A percentile compares a stretch with the other conserved stretches of the same genome.
These are phyloP conservation scores for Candida michaelii DNA, from an alignment of 805 yeast genomes.

Conservation along the genomic window DNA sequence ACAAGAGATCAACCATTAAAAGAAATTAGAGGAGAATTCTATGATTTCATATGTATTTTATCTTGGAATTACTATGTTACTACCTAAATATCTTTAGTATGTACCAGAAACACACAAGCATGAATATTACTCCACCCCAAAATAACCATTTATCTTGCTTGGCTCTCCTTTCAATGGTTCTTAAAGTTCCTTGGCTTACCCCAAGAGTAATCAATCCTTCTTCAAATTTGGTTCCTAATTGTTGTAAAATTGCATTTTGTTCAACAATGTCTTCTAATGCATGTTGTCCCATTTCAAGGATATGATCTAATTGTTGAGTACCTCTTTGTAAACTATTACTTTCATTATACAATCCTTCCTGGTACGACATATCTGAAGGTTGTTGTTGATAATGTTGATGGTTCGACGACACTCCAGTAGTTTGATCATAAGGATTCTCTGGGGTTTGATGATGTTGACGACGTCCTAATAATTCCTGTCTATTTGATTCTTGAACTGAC, in stretches of 20 bases:
- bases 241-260: constrained; percentile 71
- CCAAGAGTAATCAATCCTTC: constrained; percentile 78
- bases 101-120: constrained; percentile 65
- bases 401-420: constrained; percentile 10
- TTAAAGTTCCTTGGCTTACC: constrained; percentile 80
- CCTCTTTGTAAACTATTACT: constrained; percentile 63
- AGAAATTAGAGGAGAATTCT: not conserved
- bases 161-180: constrained; percentile 76
- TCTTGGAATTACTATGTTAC: no score
- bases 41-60: constrained; percentile 1
- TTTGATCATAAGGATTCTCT: constrained; percentile 51
- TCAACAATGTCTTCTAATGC: constrained; percentile 84
- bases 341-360: constrained; percentile 72
- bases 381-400: constrained; percentile 24
- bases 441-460: constrained; percentile 31
- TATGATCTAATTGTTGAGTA: constrained; percentile 81
- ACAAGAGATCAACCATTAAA: not conserved
- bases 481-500: constrained; percentile 43
- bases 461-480: constrained; percentile 57
- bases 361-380: constrained; percentile 36
- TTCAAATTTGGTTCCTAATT: constrained; percentile 62
- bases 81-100: constrained; percentile 65
- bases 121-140: constrained; percentile 65
- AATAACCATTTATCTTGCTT: constrained; percentile 85
- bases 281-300: constrained; percentile 82